Conservation (phyloP, 306 rosid genomes). For the Trifolium dubium region DNA sequence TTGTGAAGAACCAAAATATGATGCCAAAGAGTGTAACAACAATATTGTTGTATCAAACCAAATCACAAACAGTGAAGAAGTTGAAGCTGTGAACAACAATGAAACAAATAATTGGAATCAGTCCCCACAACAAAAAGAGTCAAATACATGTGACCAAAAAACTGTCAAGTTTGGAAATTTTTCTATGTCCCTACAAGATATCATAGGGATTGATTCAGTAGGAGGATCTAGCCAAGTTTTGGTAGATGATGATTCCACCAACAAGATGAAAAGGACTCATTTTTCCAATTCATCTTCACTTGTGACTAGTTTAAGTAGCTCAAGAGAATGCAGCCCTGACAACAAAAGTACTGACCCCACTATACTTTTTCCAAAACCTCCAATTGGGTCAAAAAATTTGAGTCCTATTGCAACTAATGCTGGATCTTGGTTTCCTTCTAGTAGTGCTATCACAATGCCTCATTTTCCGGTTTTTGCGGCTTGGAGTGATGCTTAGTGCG, state of each 20-base stretch:
- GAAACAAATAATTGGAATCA: conserved; percentile 45
- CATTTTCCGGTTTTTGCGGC: conserved; percentile 79
- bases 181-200: conserved; percentile 66
- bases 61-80: conserved; percentile 34
- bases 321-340: conserved; percentile 82
- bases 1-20: conserved; percentile 43
- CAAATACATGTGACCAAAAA: conserved; percentile 46
- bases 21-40: conserved; percentile 41
- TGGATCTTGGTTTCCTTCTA: conserved; percentile 63
- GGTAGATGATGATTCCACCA: conserved; percentile 42
- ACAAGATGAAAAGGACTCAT: conserved; percentile 51
- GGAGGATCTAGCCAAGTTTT: conserved; percentile 47
- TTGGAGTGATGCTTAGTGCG: conserved; percentile 64
- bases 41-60: conserved; percentile 6
- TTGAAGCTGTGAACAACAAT: conserved; percentile 35
- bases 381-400: conserved; percentile 51
- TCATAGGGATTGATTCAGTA: conserved; percentile 63
- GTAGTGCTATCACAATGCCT: conserved; percentile 54
- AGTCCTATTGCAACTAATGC: conserved; percentile 42
- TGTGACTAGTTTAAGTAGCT: conserved; percentile 76
- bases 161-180: conserved; percentile 48
- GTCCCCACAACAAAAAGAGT: conserved; percentile 50
- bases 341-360: conserved; percentile 49
- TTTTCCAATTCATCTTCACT: conserved; percentile 73
- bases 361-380: conserved; percentile 56